Evolutionary conservation across 495 filamentous ascomycete genomes (phyloP), one percentile per base, ranked within the genome.

Genomic region (Umbilicaria muhlenbergii): DNA sequence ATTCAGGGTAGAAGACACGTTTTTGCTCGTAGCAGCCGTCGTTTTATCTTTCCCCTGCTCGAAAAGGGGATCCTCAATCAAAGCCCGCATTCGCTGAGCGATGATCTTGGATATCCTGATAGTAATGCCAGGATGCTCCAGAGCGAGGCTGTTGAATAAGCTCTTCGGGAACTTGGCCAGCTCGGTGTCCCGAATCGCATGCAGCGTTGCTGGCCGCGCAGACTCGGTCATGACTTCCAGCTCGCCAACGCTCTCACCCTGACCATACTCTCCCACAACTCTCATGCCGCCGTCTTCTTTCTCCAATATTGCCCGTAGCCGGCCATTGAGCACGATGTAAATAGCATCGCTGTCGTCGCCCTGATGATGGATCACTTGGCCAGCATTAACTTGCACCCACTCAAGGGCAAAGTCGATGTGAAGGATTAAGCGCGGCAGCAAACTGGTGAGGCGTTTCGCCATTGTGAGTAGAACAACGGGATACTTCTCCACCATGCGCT

Each of bases 71-170:
- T 81, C 81, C 48, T 96, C 86, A 5, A 94, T 74, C 49, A 95
- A 53, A 21, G 85, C 73, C 44, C 89, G 73, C 91, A 96, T 98
- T 10, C 92, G 75, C 34, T 88, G 84, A 0, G 91, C 91, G 54
- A 98, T 95, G 47, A 98, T 87, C 61, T 95, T 98, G 3, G 92
- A 96, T 11, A 98, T 93, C 61, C 95, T 93, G 49, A 98, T 96
- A 0, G 91, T 96, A 57, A 98, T 95, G 14, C 87, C 92, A 6
- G 92, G 89, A 56, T 98, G 92, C 58, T 96, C 92, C 53, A 89
- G 78, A 0, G 92, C 91, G 5, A 98, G 72, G 56, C 88, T 96
- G 62, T 98, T 98, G 70, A 98, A 98, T 1, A 98, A 67, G 1
- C 85, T 94, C 41, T 87, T 85, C 6, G 91, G 91, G 47, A 98